These are phyloP conservation scores for Trichoderma virens DNA, from an alignment of 495 filamentous ascomycete genomes.

Conservation along the genomic window DNA sequence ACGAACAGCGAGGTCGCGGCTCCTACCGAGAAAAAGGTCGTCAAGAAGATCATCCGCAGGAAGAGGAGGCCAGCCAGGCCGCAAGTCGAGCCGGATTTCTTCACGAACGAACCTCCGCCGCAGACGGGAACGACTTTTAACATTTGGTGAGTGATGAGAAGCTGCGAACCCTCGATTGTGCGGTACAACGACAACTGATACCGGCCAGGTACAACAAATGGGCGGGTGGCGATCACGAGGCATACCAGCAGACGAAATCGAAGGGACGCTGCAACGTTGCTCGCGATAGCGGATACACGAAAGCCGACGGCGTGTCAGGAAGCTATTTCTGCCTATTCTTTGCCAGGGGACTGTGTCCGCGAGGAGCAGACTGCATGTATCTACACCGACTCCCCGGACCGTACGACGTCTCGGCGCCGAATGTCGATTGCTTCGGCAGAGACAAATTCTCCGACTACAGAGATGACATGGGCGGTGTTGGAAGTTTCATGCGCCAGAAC, in stretches of 20 bases:
- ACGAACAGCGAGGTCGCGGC: conserved; percentile 38
- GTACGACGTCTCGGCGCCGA: conserved; percentile 79
- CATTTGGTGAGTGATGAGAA: conserved; percentile 47
- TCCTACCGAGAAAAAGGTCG: conserved; percentile 46
- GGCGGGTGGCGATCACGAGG: conserved; percentile 88
- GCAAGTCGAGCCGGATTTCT: conserved; percentile 75
- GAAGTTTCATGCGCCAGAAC: conserved; percentile 84
- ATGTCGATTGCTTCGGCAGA: conserved; percentile 88
- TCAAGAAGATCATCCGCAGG: conserved; percentile 59
- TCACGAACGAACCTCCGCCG: conserved; percentile 69
- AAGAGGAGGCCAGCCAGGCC: conserved; percentile 59
- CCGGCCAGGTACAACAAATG: conserved; percentile 68
- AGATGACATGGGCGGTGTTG: conserved; percentile 95
- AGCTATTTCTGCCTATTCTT: conserved; percentile 93
- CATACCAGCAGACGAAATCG: conserved; percentile 64
- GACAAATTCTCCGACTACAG: conserved; percentile 83
- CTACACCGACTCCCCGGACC: conserved; percentile 79
- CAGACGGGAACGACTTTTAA: conserved; percentile 94
- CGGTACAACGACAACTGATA: neutral
- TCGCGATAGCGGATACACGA: conserved; percentile 79
- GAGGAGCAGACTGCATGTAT: conserved; percentile 89
- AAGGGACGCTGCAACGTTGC: conserved; percentile 73
- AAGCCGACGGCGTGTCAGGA: conserved; percentile 65
- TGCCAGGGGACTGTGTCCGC: conserved; percentile 67
- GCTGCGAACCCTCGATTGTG: neutral